Percentiles rank a stretch among this genome's conserved stretches.
Evolutionary conservation across 768 basidiomycete genomes (phyloP).

Genomic region (Pholiota molesta): DNA sequence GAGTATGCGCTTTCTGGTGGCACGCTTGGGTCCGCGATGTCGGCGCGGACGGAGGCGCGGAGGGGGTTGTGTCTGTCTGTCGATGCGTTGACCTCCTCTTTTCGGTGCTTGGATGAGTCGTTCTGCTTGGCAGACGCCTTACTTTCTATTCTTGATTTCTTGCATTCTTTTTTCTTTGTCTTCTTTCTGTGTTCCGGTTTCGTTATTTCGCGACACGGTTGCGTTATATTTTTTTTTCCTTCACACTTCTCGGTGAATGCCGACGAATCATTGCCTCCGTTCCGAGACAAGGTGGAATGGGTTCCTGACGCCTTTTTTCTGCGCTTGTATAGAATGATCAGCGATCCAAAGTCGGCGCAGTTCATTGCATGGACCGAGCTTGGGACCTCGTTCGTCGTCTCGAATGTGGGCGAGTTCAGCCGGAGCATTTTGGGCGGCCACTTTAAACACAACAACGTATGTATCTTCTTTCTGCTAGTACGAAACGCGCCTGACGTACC

Average conservation of each 20-base stretch:
- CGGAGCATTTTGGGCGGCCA: conserved; percentile 82
- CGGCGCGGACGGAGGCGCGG: too few species aligned
- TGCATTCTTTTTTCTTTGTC: background rate
- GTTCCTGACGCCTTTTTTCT: conserved; percentile 3
- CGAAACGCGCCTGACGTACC: conserved; percentile 13
- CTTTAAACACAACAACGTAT: conserved; percentile 89
- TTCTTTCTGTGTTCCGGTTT: background rate
- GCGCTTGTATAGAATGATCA: conserved; percentile 70
- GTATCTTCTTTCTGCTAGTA: conserved; percentile 27
- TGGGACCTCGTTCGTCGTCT: conserved; percentile 84
- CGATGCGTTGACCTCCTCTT: too few species aligned
- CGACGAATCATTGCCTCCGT: background rate
- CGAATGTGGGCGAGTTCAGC: conserved; percentile 85
- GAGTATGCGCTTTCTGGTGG: too few species aligned
- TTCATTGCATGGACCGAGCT: conserved; percentile 85
- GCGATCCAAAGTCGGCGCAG: conserved; percentile 74
- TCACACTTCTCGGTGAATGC: background rate
- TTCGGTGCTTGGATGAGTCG: too few species aligned
- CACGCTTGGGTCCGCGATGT: too few species aligned
- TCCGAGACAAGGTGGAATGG: background rate
- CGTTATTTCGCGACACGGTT: too few species aligned
- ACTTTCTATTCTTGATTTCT: too few species aligned
- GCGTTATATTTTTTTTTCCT: conserved; percentile 11
- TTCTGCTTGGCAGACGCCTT: too few species aligned
- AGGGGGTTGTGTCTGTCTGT: too few species aligned